Conservation (phyloP, 2,329 filamentous ascomycete genomes). For the Periconia sp. region DNA sequence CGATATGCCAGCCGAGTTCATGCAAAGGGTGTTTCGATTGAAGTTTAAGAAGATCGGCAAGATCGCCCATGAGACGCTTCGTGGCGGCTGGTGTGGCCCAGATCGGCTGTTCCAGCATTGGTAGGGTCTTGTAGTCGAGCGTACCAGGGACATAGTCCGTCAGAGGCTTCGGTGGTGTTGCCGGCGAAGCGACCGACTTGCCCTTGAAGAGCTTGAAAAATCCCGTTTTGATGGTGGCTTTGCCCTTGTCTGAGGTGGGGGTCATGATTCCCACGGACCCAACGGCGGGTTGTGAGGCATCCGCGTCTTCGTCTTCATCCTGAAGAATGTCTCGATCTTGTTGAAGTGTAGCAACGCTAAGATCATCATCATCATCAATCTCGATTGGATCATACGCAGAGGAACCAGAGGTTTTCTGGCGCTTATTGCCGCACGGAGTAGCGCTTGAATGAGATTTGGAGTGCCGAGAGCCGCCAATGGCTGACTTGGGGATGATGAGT, state of each 20-base stretch:
- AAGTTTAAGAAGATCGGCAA: slow-evolving; percentile 63
- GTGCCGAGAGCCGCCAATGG: slow-evolving; percentile 50
- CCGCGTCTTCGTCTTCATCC: slow-evolving; percentile 19
- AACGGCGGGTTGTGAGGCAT: slow-evolving; percentile 7
- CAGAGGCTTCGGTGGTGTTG: slow-evolving; percentile 24
- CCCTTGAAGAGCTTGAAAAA: slow-evolving; percentile 28
- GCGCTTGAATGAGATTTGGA: slow-evolving; percentile 18
- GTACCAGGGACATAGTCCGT: slow-evolving; percentile 69
- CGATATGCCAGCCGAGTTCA: slow-evolving; percentile 82
- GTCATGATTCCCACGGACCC: slow-evolving; percentile 20
- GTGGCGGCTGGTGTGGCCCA: slow-evolving; percentile 67
- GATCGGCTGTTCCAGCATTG: slow-evolving; percentile 64
- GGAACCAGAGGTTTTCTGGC: slow-evolving; percentile 30
- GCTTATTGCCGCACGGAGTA: slow-evolving; percentile 22
- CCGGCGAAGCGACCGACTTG: slow-evolving; percentile 13
- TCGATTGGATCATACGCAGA: slow-evolving; percentile 41
- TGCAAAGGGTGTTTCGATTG: slow-evolving; percentile 64
- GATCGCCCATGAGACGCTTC: slow-evolving; percentile 64
- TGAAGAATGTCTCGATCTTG: slow-evolving; percentile 44
- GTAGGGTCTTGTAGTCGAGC: slow-evolving; percentile 63
- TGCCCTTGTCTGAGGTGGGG: slow-evolving; percentile 26
- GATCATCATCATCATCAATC: slow-evolving; percentile 43
- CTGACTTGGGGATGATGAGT: slow-evolving; percentile 57
- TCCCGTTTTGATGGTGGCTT: slow-evolving; percentile 28
- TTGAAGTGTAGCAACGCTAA: slow-evolving; percentile 52